Evolutionary conservation across 2,329 filamentous ascomycete genomes (phyloP).

Genomic region (Colletotrichum theobromicola): DNA sequence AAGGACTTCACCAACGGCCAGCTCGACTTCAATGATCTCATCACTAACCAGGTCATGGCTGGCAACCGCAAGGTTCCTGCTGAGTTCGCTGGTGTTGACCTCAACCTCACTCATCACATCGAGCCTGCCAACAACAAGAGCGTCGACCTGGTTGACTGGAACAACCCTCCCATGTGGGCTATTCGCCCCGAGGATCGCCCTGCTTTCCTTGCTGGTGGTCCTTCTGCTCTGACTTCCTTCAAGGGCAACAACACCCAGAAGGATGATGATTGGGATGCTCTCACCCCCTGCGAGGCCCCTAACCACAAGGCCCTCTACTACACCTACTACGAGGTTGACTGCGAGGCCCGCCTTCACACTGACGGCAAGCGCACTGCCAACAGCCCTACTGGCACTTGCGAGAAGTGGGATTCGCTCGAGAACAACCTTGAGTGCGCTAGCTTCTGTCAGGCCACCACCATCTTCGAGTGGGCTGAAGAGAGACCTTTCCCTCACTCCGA

Average conservation of each 20-base stretch:
- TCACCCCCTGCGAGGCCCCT: too few species aligned
- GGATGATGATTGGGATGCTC: too few species aligned
- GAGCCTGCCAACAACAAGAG: not conserved
- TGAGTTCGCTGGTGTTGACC: not conserved
- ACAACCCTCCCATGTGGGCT: not conserved
- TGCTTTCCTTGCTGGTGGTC: not conserved
- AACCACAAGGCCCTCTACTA: not conserved
- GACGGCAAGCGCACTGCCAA: not conserved
- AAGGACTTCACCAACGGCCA: not conserved
- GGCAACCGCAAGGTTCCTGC: not conserved
- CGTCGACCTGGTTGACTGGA: not conserved
- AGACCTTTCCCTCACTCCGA: constrained; percentile 40
- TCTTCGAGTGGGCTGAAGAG: constrained; percentile 32
- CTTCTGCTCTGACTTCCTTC: not conserved
- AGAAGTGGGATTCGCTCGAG: not conserved
- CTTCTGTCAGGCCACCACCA: constrained; percentile 8
- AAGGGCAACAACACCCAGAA: too few species aligned
- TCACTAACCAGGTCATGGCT: not conserved
- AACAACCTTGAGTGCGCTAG: not conserved
- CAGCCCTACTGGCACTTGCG: not conserved
- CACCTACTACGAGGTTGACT: not conserved
- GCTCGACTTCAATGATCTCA: not conserved
- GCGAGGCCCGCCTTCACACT: not conserved
- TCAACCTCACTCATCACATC: not conserved
- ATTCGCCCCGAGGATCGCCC: not conserved